These are phyloP conservation scores for Naganishia randhawae DNA, from an alignment of 768 basidiomycete genomes.

Conservation along the genomic window DNA sequence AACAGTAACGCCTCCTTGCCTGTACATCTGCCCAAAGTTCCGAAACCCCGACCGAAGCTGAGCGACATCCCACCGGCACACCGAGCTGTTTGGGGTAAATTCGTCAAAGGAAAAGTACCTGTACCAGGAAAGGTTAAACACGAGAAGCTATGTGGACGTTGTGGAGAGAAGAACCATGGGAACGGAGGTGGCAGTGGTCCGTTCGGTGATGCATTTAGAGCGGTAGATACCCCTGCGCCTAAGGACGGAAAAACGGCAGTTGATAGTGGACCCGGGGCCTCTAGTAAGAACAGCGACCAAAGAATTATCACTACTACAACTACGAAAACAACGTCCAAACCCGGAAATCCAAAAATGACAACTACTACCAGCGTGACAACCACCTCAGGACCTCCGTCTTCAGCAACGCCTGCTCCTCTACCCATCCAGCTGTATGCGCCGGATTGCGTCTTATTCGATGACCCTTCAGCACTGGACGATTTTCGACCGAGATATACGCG, in stretches of 20 bases:
- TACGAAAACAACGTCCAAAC: neutral
- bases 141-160: conserved; percentile 14
- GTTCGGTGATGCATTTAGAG: conserved; percentile 14
- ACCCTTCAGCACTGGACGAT: conserved; percentile 15
- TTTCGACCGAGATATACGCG: conserved; percentile 16
- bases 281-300: neutral
- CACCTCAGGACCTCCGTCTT: conserved; percentile 8
- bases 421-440: conserved; percentile 21
- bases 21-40: conserved; percentile 7
- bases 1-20: neutral
- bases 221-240: neutral
- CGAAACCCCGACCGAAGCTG: conserved; percentile 17
- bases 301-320: conserved; percentile 7
- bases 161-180: conserved; percentile 10
- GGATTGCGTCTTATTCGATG: conserved; percentile 15
- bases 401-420: conserved; percentile 4
- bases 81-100: conserved; percentile 16
- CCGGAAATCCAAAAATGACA: conserved; percentile 10
- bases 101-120: conserved; percentile 13
- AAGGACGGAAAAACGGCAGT: conserved; percentile 4
- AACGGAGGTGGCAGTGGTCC: conserved; percentile 9
- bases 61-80: conserved; percentile 21
- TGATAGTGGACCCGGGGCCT: neutral
- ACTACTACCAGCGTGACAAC: conserved; percentile 18
- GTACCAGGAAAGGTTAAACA: conserved; percentile 18